phyloP scores from a whole-genome alignment of 2,329 filamentous ascomycete genomes.

The Colletotrichum gigasporum region DNA sequence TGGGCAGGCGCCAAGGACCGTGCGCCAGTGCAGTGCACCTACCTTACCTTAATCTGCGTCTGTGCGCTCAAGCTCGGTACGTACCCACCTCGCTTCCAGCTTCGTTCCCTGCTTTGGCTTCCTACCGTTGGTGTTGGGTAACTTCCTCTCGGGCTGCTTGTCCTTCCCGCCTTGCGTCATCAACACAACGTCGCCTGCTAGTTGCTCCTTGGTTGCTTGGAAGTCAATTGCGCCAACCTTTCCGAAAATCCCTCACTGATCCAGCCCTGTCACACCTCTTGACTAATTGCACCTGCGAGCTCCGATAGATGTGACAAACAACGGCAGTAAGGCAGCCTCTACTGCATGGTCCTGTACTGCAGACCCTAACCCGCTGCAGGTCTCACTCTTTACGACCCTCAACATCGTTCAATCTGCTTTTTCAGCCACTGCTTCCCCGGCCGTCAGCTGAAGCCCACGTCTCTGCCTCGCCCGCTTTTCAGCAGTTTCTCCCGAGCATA shows the following conservation, averaged over 20 bases:
- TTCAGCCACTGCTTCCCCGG: background rate
- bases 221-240: background rate
- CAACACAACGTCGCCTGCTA: background rate
- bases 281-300: background rate
- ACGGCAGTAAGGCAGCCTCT: background rate
- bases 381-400: background rate
- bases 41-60: slow-evolving; percentile 1
- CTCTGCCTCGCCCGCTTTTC: background rate
- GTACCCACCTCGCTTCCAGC: background rate
- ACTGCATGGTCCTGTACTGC: background rate
- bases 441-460: background rate
- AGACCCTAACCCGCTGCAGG: background rate
- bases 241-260: background rate
- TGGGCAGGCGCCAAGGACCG: too few species aligned
- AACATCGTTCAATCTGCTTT: background rate
- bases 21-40: slow-evolving; percentile 2
- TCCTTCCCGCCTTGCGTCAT: slow-evolving; percentile 8
- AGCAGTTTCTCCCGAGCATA: background rate
- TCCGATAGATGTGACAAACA: background rate
- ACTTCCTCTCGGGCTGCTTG: background rate
- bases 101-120: background rate
- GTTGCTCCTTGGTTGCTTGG: background rate
- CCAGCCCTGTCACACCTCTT: background rate
- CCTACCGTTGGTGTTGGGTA: background rate
- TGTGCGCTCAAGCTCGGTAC: background rate